Evolutionary conservation across 192 early-diverging fungal genomes (phyloP), one percentile per base, ranked within the genome.

Genomic region (Globomyces pollinis-pini): DNA sequence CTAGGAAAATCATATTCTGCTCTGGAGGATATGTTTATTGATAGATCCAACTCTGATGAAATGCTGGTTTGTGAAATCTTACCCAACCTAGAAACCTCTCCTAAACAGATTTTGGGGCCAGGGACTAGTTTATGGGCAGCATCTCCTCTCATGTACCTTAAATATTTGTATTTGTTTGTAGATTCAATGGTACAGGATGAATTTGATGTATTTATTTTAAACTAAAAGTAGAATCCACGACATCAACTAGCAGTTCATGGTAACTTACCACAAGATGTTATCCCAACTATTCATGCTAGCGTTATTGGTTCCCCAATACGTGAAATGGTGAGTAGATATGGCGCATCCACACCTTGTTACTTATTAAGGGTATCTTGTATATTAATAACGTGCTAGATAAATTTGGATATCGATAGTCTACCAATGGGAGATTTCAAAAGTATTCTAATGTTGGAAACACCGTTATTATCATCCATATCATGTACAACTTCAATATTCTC

Each of bases 401-500:
- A 18, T 32, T 36, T 52, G 21, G 50, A 32, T 36, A 52, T 20
- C 15, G 23, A 12, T n/a, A 20, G 30, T 12, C 50, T 36, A 36
- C 50, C 50, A 32, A 15, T 34, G 0, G 50, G 50, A 15, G 50
- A 52, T 52, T 12, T 20, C 13, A 36, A 36, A 24, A 24, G 18
- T 16, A 36, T 52, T 12, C 13, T 52, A 12, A 16, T 52, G 50
- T 12, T 52, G 6, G 50, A 52, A 36, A 52, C 50, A 7, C 50
- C 50, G 50, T 36, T 52, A n/a, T 20, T 16, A 15, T 16, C 50
- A 52, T 32, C n/a, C 16, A 26, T 52, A 34, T 52, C 50, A 32
- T 52, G 50, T 36, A 52, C 50, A 8, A 52, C 50, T 36, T 52
- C 50, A 16, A 52, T 52, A 16, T 52, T 24, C 21, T 52, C 50